A percentile compares a stretch with the other conserved stretches of the same genome.
These are phyloP conservation scores for Aureobasidium subglaciale DNA, from an alignment of 2,329 filamentous ascomycete genomes.

Conservation along the genomic window DNA sequence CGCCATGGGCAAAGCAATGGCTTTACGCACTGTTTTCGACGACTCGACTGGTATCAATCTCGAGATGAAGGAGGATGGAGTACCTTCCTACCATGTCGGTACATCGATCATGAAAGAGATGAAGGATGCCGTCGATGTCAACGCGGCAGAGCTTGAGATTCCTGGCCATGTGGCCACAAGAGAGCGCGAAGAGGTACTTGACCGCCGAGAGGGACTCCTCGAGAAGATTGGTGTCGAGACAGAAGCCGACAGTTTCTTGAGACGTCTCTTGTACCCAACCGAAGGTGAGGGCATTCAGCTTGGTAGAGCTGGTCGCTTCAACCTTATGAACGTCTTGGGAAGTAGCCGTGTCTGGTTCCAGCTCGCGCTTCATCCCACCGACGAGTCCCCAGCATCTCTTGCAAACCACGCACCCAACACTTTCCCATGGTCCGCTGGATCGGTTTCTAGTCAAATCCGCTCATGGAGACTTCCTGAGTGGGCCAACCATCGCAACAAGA, in stretches of 20 bases:
- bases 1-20: constrained; percentile 75
- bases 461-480: constrained; percentile 93
- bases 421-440: constrained; percentile 88
- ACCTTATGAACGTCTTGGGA: constrained; percentile 64
- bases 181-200: constrained; percentile 69
- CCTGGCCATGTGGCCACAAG: constrained; percentile 58
- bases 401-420: constrained; percentile 64
- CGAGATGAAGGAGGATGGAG: constrained; percentile 94
- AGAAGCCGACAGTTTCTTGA: constrained; percentile 76
- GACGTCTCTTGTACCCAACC: constrained; percentile 71
- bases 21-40: constrained; percentile 86
- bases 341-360: constrained; percentile 96
- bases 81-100: constrained; percentile 66
- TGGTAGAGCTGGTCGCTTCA: constrained; percentile 70
- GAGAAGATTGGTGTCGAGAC: constrained; percentile 81
- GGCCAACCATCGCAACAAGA: constrained; percentile 87
- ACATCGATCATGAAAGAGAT: constrained; percentile 82
- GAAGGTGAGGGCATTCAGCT: constrained; percentile 72
- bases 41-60: constrained; percentile 87
- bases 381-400: constrained; percentile 69
- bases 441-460: constrained; percentile 85
- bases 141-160: constrained; percentile 72
- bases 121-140: constrained; percentile 70
- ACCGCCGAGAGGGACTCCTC: constrained; percentile 73
- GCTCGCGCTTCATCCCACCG: constrained; percentile 81